Conservation (phyloP, 106 monocot genomes). For the Allium sativum region DNA sequence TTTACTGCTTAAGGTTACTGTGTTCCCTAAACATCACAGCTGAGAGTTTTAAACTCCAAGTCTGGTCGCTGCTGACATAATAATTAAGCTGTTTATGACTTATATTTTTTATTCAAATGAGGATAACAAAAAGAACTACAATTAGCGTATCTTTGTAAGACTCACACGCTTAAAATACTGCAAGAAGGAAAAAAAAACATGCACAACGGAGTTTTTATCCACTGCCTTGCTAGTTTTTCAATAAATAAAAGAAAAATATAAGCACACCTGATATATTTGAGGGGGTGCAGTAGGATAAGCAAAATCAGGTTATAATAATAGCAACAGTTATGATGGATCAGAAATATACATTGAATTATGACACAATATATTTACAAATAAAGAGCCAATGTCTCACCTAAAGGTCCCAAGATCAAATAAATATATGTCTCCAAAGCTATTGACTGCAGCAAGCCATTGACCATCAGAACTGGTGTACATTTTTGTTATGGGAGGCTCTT, state of each 20-base stretch:
- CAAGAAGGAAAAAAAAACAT: neutral
- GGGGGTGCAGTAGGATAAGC: too few relatives aligned
- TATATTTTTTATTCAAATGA: neutral
- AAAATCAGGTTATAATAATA: neutral
- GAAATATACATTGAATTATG: neutral
- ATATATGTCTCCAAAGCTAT: conserved; percentile 91
- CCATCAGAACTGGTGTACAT: conserved; percentile 84
- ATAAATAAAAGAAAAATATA: neutral
- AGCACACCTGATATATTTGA: neutral
- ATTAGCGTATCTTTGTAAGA: too few relatives aligned
- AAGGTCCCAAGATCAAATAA: conserved; percentile 77
- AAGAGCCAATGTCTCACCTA: conserved; percentile 25
- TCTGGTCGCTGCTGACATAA: too few relatives aligned
- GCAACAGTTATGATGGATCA: neutral
- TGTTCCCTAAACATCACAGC: too few relatives aligned
- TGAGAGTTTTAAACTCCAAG: too few relatives aligned
- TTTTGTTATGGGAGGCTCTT: conserved; percentile 77
- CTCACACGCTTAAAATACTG: too few relatives aligned
- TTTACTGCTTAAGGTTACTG: too few relatives aligned
- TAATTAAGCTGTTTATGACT: too few relatives aligned
- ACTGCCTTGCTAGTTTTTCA: neutral
- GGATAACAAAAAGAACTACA: neutral
- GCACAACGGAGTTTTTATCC: neutral
- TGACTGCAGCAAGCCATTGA: conserved; percentile 87
- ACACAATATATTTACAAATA: neutral